A percentile compares a stretch with the other conserved stretches of the same genome.
Conservation (phyloP, 2,329 filamentous ascomycete species). For the Aspergillus japonicus region DNA sequence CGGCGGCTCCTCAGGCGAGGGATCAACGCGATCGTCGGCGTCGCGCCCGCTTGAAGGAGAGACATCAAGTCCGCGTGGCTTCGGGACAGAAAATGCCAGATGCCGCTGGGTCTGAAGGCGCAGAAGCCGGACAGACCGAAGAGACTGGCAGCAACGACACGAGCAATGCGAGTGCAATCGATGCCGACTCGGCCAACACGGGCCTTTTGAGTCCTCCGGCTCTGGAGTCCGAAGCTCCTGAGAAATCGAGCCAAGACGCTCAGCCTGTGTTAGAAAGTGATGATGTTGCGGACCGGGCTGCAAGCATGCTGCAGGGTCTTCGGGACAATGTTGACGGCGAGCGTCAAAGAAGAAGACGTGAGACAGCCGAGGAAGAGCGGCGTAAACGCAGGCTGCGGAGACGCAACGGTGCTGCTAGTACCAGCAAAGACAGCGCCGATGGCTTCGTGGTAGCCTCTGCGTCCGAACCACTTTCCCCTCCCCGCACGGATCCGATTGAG, state of each 20-base stretch:
- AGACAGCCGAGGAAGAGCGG: slow-evolving; percentile 78
- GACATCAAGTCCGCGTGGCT: slow-evolving; percentile 84
- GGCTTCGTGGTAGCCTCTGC: slow-evolving; percentile 31
- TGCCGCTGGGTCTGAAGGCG: slow-evolving; percentile 53
- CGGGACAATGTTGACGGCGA: slow-evolving; percentile 60
- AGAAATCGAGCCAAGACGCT: slow-evolving; percentile 31
- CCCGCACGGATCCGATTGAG: slow-evolving; percentile 22
- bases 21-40: slow-evolving; percentile 87
- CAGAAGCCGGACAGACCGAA: slow-evolving; percentile 53
- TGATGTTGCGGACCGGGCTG: slow-evolving; percentile 82
- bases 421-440: slow-evolving; percentile 40
- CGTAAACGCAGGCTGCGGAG: slow-evolving; percentile 65
- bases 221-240: slow-evolving; percentile 33
- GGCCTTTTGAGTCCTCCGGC: slow-evolving; percentile 53
- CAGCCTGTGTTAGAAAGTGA: slow-evolving; percentile 54
- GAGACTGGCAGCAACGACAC: slow-evolving; percentile 36
- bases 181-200: slow-evolving; percentile 44
- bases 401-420: slow-evolving; percentile 52
- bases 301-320: slow-evolving; percentile 79
- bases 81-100: slow-evolving; percentile 89
- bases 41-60: slow-evolving; percentile 83
- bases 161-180: slow-evolving; percentile 10
- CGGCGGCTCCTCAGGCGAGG: slow-evolving; percentile 83
- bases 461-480: slow-evolving; percentile 33
- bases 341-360: slow-evolving; percentile 63